Evolutionary conservation across 164 flowering plant genomes (phyloP).

Genomic region (Stephania japonica): DNA sequence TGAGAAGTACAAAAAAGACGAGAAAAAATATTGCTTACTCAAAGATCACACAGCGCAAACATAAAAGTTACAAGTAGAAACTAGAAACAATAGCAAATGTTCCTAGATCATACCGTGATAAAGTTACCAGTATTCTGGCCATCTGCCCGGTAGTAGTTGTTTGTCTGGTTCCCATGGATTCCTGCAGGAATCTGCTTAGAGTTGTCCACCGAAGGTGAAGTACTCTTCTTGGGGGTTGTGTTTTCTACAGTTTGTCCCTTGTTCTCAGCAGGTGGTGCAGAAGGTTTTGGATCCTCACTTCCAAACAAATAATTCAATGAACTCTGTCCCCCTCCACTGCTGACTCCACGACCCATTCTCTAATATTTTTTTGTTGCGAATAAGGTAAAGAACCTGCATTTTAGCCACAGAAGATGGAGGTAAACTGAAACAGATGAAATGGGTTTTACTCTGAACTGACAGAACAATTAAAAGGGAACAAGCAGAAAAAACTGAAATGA

Average conservation of each 20-base stretch:
- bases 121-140: constrained; percentile 51
- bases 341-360: constrained; percentile 49
- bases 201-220: constrained; percentile 24
- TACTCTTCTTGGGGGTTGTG: constrained; percentile 23
- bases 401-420: neutral
- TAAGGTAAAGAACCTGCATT: constrained; percentile 5
- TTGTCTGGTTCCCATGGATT: constrained; percentile 27
- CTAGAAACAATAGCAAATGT: neutral
- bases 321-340: constrained; percentile 59
- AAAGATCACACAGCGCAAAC: neutral
- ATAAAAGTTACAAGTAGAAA: neutral
- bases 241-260: constrained; percentile 10
- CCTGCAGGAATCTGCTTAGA: constrained; percentile 41
- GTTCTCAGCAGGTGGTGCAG: constrained; percentile 21
- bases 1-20: neutral
- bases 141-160: constrained; percentile 41
- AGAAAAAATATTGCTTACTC: neutral
- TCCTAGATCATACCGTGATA: constrained; percentile 30
- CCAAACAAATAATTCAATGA: constrained; percentile 52
- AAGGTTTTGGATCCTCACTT: constrained; percentile 30
- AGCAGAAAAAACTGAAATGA: too few relatives aligned
- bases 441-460: too few relatives aligned
- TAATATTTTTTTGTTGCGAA: neutral
- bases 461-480: too few relatives aligned
- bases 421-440: too few relatives aligned